phyloP scores from a whole-genome alignment of 225 moss, liverwort and hornwort species.

The Rhytidiadelphus loreus region DNA sequence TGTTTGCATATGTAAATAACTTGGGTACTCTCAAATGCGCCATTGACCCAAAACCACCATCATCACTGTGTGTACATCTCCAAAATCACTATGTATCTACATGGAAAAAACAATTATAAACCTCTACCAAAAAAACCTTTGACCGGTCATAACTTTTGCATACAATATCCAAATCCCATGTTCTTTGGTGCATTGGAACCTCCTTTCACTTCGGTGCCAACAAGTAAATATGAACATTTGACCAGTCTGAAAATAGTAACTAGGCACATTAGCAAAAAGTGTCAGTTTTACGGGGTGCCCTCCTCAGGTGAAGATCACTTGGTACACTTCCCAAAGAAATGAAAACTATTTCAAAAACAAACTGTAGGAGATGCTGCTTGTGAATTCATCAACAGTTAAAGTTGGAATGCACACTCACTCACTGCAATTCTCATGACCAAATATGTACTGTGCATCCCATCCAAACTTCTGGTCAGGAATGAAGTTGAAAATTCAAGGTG shows the following conservation, averaged over 20 bases:
- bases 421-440: neutral
- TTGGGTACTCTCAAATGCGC: fast-evolving
- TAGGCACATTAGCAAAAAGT: neutral
- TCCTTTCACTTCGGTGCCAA: neutral
- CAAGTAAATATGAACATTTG: neutral
- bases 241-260: fast-evolving
- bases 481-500: neutral
- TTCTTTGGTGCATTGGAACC: fast-evolving
- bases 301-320: neutral
- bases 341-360: neutral
- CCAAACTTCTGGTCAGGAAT: neutral
- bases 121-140: neutral
- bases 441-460: neutral
- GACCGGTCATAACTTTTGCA: neutral
- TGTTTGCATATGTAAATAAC: fast-evolving
- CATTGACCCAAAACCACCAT: fast-evolving
- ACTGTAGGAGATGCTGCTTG: neutral
- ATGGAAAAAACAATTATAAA: neutral
- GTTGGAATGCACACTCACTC: neutral
- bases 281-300: fast-evolving
- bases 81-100: neutral
- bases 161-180: fast-evolving
- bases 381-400: neutral
- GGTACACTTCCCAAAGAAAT: neutral
- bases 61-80: neutral